Percentiles rank a stretch among this genome's conserved stretches.
Conservation (phyloP, 2,329 filamentous ascomycete species). For the Neospermospora avenae region DNA sequence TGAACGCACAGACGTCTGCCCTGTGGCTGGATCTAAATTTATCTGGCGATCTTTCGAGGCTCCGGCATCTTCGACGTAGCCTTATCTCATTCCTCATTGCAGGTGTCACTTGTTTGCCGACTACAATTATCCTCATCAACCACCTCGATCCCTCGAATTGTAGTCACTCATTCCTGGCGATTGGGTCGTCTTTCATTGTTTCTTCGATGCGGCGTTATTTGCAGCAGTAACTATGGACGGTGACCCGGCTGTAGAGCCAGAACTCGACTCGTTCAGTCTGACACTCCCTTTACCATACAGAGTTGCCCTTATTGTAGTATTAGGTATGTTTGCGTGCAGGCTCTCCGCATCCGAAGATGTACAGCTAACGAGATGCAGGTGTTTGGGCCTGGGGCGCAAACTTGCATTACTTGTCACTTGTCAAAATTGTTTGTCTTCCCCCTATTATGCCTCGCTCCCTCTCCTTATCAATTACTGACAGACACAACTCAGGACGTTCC, state of each 20-base stretch:
- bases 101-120: neutral
- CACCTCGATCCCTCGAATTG: slow-evolving; percentile 17
- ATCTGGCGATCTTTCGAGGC: neutral
- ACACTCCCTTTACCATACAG: slow-evolving; percentile 87
- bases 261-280: slow-evolving; percentile 82
- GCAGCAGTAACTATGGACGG: slow-evolving; percentile 58
- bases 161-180: slow-evolving; percentile 23
- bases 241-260: slow-evolving; percentile 65
- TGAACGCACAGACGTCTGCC: neutral
- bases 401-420: slow-evolving; percentile 76
- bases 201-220: slow-evolving; percentile 30
- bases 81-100: neutral
- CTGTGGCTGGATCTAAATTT: neutral
- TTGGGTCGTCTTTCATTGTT: slow-evolving; percentile 7
- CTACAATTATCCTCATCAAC: neutral
- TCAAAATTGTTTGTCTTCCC: slow-evolving; percentile 62
- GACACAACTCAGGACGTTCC: slow-evolving; percentile 64
- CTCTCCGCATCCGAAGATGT: neutral
- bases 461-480: slow-evolving; percentile 2
- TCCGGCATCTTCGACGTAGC: neutral
- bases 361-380: slow-evolving; percentile 47
- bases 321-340: slow-evolving; percentile 57
- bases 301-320: slow-evolving; percentile 77
- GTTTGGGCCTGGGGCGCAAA: slow-evolving; percentile 96
- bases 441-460: slow-evolving; percentile 3